Base-by-base conservation (phyloP, 2,329 filamentous ascomycete species). In the Bipolaris bicolor region DNA sequence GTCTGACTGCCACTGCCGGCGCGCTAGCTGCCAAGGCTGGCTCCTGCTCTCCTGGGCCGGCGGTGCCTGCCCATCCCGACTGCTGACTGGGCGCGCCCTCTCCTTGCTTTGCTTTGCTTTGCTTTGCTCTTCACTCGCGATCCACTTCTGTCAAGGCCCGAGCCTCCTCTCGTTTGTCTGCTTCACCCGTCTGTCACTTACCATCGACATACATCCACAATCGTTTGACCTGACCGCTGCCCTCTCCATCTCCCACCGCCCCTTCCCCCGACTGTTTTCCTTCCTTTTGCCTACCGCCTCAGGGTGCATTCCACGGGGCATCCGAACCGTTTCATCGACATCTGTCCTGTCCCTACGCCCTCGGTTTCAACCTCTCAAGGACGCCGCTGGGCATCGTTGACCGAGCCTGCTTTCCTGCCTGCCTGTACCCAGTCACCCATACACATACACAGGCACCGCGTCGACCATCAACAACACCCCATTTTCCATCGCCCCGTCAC, bases 271-370 rank as follows among this genome's bases (percentile, higher is more conserved):
- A 22, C 22, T 31, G 24, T 29, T 29, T 53, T 44, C 70, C 64
- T 71, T 74, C 68, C 68, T 70, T 72, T 62, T 61, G 57, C 63
- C 49, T 65, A 57, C 58, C 62, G 55, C 57, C 57, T 66, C 69
- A 70, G 73, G 66, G 64, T 64, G 65, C 72, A 75, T 75, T 75
- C 72, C 71, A 55, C 57, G 69, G 67, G 65, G 63, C 66, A 45
- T 48, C 56, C 63, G 55, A 57, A 56, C 66, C 63, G 55, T 65
- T 57, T 57, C 55, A 57, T 47, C 50, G 29, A 31, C 51, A 49
- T 40, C 50, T 49, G 44, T 57, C 52, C 49, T 57, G 50, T 65
- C 70, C 72, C 71, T 70, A 74, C 74, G 62, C 73, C 62, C 66
- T 65, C 71, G 64, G 74, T 77, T 77, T 76, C 74, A 69, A 57